Conservation (phyloP, 2,329 filamentous ascomycete genomes). For the Fusarium gaditjirri region DNA sequence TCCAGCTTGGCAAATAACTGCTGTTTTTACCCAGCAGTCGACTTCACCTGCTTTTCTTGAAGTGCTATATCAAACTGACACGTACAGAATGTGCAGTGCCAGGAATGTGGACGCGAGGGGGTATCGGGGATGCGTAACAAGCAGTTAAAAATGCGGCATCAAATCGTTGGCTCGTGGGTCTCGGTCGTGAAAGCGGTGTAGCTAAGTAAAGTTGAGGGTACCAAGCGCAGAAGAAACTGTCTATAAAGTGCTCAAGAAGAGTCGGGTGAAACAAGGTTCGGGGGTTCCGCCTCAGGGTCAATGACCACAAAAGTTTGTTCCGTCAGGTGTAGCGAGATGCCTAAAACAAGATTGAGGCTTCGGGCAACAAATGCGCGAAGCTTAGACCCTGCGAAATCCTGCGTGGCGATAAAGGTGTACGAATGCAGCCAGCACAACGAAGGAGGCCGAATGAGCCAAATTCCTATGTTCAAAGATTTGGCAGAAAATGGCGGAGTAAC, state of each 20-base stretch:
- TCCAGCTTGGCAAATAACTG: slow-evolving; percentile 37
- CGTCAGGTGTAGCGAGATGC: slow-evolving; percentile 10
- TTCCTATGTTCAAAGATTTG: slow-evolving; percentile 2
- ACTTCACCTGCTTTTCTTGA: slow-evolving; percentile 2
- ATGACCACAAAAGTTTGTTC: slow-evolving; percentile 9
- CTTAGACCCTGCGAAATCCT: neutral
- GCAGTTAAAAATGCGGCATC: slow-evolving; percentile 37
- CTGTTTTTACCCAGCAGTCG: slow-evolving; percentile 41
- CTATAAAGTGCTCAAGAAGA: slow-evolving; percentile 11
- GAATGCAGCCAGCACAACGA: slow-evolving; percentile 38
- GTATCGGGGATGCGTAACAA: slow-evolving; percentile 21
- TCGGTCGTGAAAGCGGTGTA: slow-evolving; percentile 41
- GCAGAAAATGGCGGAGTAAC: slow-evolving; percentile 37
- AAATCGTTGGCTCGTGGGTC: slow-evolving; percentile 37
- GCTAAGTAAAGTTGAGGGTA: slow-evolving; percentile 12
- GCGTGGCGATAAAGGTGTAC: slow-evolving; percentile 21
- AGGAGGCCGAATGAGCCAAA: slow-evolving; percentile 37
- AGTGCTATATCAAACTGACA: slow-evolving; percentile 5
- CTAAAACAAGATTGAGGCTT: slow-evolving; percentile 14
- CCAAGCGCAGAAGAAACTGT: slow-evolving; percentile 12
- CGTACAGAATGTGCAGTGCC: slow-evolving; percentile 5
- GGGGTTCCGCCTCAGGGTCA: slow-evolving; percentile 1
- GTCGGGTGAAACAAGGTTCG: slow-evolving; percentile 4
- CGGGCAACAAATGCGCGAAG: slow-evolving; percentile 26
- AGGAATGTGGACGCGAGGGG: slow-evolving; percentile 10